phyloP scores from a whole-genome alignment of 2,329 filamentous ascomycete species.

The Alternaria ethzedia region DNA sequence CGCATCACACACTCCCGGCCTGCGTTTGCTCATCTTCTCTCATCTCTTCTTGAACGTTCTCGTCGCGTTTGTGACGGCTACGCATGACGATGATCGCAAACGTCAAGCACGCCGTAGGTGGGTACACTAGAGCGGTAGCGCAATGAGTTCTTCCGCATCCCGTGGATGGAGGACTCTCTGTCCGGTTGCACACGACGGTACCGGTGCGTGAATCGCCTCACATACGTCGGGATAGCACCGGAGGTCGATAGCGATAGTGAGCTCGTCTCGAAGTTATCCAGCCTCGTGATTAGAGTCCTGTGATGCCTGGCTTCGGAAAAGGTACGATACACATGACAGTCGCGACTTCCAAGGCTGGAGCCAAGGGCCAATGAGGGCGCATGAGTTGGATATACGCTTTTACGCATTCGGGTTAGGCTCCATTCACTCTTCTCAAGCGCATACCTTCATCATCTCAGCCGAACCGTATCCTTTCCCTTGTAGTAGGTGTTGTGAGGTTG shows the following conservation, averaged over 20 bases:
- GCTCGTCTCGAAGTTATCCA: neutral
- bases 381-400: slow-evolving; percentile 6
- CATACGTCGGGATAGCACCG: neutral
- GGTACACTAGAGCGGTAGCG: slow-evolving; percentile 11
- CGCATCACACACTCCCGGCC: neutral
- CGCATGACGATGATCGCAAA: slow-evolving; percentile 6
- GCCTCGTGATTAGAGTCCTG: neutral
- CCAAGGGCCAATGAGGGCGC: slow-evolving; percentile 5
- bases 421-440: slow-evolving; percentile 6
- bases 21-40: neutral
- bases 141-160: slow-evolving; percentile 5
- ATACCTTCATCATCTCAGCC: neutral
- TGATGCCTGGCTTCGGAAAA: neutral
- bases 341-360: neutral
- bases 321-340: neutral
- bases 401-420: neutral
- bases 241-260: neutral
- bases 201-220: neutral
- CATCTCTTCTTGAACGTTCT: neutral
- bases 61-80: neutral
- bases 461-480: neutral
- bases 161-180: neutral
- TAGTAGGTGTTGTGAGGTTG: neutral
- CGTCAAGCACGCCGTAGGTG: slow-evolving; percentile 2
- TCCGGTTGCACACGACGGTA: slow-evolving; percentile 1